Evolutionary conservation across 495 filamentous ascomycete genomes (phyloP).

Genomic region (Emericellopsis terricola): DNA sequence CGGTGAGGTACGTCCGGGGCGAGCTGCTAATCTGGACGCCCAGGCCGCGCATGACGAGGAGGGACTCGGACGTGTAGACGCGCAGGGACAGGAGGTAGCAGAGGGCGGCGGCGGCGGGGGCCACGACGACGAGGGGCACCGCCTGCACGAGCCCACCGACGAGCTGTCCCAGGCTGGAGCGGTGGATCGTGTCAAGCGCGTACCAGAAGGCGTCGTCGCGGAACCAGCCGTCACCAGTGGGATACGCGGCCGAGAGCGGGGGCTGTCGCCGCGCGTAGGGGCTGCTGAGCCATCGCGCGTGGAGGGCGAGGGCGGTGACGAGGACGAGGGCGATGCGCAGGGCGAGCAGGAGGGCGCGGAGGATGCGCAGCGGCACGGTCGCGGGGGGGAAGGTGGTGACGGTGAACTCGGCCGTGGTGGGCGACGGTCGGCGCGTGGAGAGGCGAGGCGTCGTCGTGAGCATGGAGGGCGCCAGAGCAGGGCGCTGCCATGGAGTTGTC

Average conservation of each 20-base stretch:
- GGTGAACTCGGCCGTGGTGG: slow-evolving; percentile 73
- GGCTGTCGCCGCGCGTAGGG: slow-evolving; percentile 1
- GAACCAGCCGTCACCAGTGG: slow-evolving; percentile 8
- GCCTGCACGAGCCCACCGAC: slow-evolving; percentile 22
- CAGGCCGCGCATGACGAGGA: slow-evolving; percentile 74
- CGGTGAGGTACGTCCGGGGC: slow-evolving; percentile 37
- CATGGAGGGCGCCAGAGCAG: too few relatives aligned
- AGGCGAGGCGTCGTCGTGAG: slow-evolving; percentile 35
- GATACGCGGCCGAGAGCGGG: slow-evolving; percentile 3
- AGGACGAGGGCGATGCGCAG: slow-evolving; percentile 21
- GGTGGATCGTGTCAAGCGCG: slow-evolving; percentile 16
- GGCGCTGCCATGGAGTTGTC: too few relatives aligned
- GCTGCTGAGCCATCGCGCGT: slow-evolving; percentile 11
- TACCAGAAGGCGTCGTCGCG: slow-evolving; percentile 15
- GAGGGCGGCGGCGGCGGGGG: slow-evolving; percentile 3
- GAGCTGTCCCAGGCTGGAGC: slow-evolving; percentile 12
- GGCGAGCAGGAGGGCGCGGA: slow-evolving; percentile 29
- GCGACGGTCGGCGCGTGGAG: slow-evolving; percentile 53
- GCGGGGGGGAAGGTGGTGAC: slow-evolving; percentile 52
- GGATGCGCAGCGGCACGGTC: slow-evolving; percentile 36
- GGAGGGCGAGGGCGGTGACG: slow-evolving; percentile 16
- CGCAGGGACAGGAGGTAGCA: slow-evolving; percentile 20
- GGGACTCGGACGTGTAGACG: slow-evolving; percentile 52
- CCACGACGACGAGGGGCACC: slow-evolving; percentile 14
- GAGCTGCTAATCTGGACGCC: slow-evolving; percentile 78